Evolutionary conservation across 805 yeast genomes (phyloP).

Genomic region (baker's yeast (Saccharomyces cerevisiae)): DNA sequence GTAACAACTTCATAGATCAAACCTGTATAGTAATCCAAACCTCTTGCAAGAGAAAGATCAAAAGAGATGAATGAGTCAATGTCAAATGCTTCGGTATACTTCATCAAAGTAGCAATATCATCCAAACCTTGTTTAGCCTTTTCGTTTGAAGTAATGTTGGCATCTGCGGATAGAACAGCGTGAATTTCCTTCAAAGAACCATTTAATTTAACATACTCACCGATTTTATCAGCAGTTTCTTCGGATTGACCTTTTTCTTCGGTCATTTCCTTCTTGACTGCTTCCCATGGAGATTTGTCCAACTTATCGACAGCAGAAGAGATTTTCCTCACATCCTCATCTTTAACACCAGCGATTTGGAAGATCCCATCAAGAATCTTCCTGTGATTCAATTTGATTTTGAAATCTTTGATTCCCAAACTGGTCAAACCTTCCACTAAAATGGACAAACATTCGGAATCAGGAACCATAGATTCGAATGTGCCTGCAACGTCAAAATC

Average conservation of each 20-base stretch:
- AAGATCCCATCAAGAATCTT: conserved; percentile 93
- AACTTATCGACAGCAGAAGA: conserved; percentile 95
- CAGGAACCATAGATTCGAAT: conserved; percentile 93
- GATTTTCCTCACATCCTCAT: conserved; percentile 86
- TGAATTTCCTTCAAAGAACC: conserved; percentile 68
- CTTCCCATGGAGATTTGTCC: conserved; percentile 94
- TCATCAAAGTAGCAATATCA: conserved; percentile 69
- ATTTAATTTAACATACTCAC: conserved; percentile 77
- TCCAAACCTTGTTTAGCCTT: conserved; percentile 72
- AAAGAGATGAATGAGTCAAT: conserved; percentile 62
- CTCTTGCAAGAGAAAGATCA: conserved; percentile 93
- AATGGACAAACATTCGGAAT: conserved; percentile 77
- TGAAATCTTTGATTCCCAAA: conserved; percentile 82
- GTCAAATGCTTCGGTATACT: conserved; percentile 77
- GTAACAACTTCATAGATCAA: conserved; percentile 95
- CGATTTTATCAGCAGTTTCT: conserved; percentile 88
- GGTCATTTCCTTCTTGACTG: conserved; percentile 83
- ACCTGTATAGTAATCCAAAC: conserved; percentile 95
- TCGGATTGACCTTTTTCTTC: conserved; percentile 85
- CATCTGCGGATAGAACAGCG: conserved; percentile 47
- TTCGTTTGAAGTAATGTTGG: conserved; percentile 50
- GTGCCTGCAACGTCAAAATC: conserved; percentile 95
- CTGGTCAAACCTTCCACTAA: conserved; percentile 77
- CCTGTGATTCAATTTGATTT: conserved; percentile 89
- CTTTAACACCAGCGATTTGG: conserved; percentile 88